Conservation (phyloP, 2,329 filamentous ascomycete genomes). For the Fusarium acutatum region DNA sequence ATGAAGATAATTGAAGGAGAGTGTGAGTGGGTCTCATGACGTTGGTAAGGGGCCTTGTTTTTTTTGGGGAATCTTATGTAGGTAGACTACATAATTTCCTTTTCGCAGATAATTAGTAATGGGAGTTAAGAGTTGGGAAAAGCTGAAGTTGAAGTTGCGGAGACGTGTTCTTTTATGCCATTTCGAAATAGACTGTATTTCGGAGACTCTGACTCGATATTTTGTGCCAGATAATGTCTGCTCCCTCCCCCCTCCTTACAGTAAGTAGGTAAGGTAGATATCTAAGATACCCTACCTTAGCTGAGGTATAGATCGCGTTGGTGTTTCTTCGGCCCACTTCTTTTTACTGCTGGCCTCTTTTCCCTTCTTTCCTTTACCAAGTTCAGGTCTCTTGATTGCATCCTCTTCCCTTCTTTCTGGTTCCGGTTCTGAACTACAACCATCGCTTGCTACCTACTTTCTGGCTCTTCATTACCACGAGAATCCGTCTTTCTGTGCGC, state of each 20-base stretch:
- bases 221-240: background rate
- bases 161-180: background rate
- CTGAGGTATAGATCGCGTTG: background rate
- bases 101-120: background rate
- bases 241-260: background rate
- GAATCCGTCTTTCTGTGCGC: background rate
- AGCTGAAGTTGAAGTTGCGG: background rate
- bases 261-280: background rate
- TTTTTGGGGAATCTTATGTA: slow-evolving; percentile 13
- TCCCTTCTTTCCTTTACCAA: slow-evolving; percentile 19
- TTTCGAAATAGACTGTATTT: background rate
- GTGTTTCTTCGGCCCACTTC: slow-evolving; percentile 28
- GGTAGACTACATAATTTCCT: slow-evolving; percentile 10
- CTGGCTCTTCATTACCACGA: background rate
- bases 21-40: slow-evolving; percentile 30
- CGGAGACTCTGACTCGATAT: background rate
- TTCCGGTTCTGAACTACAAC: background rate
- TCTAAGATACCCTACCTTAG: background rate
- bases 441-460: background rate
- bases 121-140: background rate
- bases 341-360: slow-evolving; percentile 30
- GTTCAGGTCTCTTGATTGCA: background rate
- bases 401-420: background rate
- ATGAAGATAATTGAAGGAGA: background rate
- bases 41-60: slow-evolving; percentile 17